Conservation (phyloP, 2,329 filamentous ascomycete genomes). For the Trichoderma semiorbis region DNA sequence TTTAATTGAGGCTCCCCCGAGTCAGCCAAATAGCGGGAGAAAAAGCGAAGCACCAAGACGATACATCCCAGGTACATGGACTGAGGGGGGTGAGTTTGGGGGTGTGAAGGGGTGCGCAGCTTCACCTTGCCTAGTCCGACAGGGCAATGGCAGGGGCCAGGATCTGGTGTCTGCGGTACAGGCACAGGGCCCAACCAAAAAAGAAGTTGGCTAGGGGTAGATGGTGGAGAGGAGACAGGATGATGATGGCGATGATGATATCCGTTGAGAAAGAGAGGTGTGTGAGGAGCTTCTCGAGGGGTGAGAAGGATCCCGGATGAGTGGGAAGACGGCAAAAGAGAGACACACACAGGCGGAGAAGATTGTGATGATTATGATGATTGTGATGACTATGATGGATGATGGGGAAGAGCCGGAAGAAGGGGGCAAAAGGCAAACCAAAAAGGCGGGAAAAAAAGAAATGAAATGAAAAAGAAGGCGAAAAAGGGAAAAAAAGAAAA, state of each 20-base stretch:
- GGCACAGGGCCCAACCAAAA: conserved; percentile 6
- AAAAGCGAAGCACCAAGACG: not conserved
- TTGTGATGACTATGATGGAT: not conserved
- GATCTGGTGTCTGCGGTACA: not conserved
- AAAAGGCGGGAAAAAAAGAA: not conserved
- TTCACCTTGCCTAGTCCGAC: conserved; percentile 2
- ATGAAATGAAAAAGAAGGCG: not conserved
- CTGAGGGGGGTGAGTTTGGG: not conserved
- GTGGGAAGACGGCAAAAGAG: not conserved
- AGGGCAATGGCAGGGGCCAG: conserved; percentile 10
- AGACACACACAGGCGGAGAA: not conserved
- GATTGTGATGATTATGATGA: not conserved
- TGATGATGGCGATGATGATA: not conserved
- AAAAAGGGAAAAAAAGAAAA: not conserved
- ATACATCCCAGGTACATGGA: conserved; percentile 10
- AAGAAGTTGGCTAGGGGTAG: not conserved
- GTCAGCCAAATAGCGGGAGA: conserved; percentile 2
- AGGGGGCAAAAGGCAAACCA: not conserved
- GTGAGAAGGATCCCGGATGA: not conserved
- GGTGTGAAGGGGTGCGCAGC: not conserved
- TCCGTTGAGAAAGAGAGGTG: not conserved
- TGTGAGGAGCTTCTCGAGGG: not conserved
- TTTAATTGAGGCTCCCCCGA: conserved; percentile 6
- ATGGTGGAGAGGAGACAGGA: not conserved
- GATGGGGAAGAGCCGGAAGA: not conserved